Evolutionary conservation across 2,329 filamentous ascomycete genomes (phyloP).

Genomic region (Botrytis galanthina): DNA sequence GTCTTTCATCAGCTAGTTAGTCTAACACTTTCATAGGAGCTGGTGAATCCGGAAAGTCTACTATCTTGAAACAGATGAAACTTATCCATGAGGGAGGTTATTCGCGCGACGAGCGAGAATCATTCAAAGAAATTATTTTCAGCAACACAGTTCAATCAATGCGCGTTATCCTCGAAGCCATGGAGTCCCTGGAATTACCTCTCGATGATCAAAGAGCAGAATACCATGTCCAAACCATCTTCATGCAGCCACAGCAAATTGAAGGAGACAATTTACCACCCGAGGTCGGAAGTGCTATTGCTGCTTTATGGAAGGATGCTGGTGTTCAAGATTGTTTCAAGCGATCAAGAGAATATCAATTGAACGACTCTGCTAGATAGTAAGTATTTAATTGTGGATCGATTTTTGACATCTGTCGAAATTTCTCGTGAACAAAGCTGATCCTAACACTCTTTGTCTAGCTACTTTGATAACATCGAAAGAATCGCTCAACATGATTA

Average conservation of each 20-base stretch:
- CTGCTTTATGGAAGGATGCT: constrained; percentile 76
- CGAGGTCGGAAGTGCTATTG: constrained; percentile 78
- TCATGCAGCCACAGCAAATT: constrained; percentile 56
- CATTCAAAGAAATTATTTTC: constrained; percentile 95
- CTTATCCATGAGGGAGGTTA: constrained; percentile 99
- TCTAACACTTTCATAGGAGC: constrained; percentile 46
- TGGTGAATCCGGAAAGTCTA: constrained; percentile 96
- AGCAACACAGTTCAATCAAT: constrained; percentile 93
- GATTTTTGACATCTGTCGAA: not conserved
- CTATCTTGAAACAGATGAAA: constrained; percentile 97
- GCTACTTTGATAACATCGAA: constrained; percentile 80
- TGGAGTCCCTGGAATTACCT: constrained; percentile 78
- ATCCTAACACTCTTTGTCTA: constrained; percentile 40
- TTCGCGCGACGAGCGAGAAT: constrained; percentile 90
- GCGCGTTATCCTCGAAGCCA: constrained; percentile 85
- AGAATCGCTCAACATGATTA: constrained; percentile 74
- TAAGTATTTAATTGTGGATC: constrained; percentile 47
- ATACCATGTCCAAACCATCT: constrained; percentile 40
- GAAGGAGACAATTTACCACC: constrained; percentile 77
- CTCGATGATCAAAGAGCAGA: constrained; percentile 62
- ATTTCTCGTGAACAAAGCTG: not conserved
- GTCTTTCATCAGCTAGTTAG: not conserved
- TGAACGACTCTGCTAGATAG: constrained; percentile 96
- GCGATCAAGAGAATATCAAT: constrained; percentile 81
- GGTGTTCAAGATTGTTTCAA: constrained; percentile 87